These are phyloP conservation scores for Lactifluus hygrophoroides DNA, from an alignment of 768 basidiomycete genomes.

Conservation along the genomic window DNA sequence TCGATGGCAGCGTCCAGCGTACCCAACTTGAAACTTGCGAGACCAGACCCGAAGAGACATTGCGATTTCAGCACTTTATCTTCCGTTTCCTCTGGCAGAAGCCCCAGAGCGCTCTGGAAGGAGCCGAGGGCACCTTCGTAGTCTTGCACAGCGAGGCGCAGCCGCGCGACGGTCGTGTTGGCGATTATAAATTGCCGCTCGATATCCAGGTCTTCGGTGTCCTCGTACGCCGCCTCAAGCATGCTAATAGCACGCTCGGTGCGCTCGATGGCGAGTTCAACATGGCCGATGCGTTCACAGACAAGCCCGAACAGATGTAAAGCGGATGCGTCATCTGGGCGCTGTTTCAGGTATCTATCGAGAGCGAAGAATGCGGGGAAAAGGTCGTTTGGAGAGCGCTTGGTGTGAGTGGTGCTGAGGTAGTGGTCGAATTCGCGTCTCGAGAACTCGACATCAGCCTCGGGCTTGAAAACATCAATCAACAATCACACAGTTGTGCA, in stretches of 20 bases:
- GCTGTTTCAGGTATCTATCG: constrained; percentile 60
- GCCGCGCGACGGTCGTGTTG: constrained; percentile 71
- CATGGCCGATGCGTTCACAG: constrained; percentile 74
- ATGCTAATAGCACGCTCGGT: constrained; percentile 56
- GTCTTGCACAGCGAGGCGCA: constrained; percentile 53
- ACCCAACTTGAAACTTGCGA: constrained; percentile 60
- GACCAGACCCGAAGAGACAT: constrained; percentile 59
- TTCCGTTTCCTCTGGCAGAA: constrained; percentile 46
- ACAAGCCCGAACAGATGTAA: constrained; percentile 79
- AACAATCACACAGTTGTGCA: constrained; percentile 10
- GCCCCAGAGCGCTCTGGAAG: constrained; percentile 62
- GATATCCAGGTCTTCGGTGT: constrained; percentile 67
- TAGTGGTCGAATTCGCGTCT: constrained; percentile 43
- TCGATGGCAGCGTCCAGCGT: constrained; percentile 55
- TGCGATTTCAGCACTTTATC: constrained; percentile 45
- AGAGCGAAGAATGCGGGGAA: constrained; percentile 77
- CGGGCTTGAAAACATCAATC: constrained; percentile 41
- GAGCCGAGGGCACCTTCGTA: constrained; percentile 56
- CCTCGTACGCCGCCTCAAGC: constrained; percentile 85
- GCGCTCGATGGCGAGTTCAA: constrained; percentile 47
- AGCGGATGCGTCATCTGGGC: constrained; percentile 62
- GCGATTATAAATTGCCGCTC: constrained; percentile 78
- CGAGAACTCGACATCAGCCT: constrained; percentile 74
- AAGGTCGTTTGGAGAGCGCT: constrained; percentile 36
- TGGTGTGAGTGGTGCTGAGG: constrained; percentile 21